phyloP scores from a whole-genome alignment of 768 basidiomycete species.

The Leccinum rimulosum region DNA sequence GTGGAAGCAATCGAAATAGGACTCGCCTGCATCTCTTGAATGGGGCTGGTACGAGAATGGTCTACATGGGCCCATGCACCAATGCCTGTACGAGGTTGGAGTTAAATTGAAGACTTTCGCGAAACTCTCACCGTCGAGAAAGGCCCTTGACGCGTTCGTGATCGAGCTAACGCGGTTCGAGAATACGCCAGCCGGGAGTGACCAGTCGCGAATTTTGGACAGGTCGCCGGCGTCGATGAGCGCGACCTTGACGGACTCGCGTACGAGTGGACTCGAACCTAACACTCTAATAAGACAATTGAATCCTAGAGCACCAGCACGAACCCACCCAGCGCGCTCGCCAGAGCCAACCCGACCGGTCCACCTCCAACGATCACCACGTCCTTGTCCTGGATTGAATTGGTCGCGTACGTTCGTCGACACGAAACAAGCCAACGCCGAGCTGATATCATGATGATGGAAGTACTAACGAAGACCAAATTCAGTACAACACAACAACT shows the following conservation, averaged over 20 bases:
- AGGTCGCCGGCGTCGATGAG: slow-evolving; percentile 84
- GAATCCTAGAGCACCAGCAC: background rate
- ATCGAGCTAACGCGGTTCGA: slow-evolving; percentile 88
- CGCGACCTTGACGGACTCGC: slow-evolving; percentile 58
- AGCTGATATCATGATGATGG: background rate
- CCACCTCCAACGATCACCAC: slow-evolving; percentile 95
- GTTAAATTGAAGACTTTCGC: background rate
- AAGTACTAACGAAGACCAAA: background rate
- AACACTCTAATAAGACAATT: background rate
- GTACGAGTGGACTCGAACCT: slow-evolving; percentile 55
- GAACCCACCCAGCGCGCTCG: slow-evolving; percentile 74
- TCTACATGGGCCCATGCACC: slow-evolving; percentile 86
- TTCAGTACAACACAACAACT: background rate
- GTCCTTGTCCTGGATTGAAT: slow-evolving; percentile 57
- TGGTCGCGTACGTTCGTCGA: slow-evolving; percentile 18
- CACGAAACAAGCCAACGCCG: background rate
- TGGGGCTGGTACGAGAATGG: slow-evolving; percentile 56
- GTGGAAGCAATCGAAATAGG: background rate
- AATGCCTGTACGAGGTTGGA: slow-evolving; percentile 48
- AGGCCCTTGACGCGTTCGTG: slow-evolving; percentile 67
- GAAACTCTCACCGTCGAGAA: slow-evolving; percentile 54
- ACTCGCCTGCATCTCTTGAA: slow-evolving; percentile 84
- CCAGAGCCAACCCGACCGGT: slow-evolving; percentile 86
- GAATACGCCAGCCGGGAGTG: slow-evolving; percentile 47
- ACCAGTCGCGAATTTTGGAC: slow-evolving; percentile 66